phyloP scores from a whole-genome alignment of 768 basidiomycete species.

The Pleurotus giganteus region DNA sequence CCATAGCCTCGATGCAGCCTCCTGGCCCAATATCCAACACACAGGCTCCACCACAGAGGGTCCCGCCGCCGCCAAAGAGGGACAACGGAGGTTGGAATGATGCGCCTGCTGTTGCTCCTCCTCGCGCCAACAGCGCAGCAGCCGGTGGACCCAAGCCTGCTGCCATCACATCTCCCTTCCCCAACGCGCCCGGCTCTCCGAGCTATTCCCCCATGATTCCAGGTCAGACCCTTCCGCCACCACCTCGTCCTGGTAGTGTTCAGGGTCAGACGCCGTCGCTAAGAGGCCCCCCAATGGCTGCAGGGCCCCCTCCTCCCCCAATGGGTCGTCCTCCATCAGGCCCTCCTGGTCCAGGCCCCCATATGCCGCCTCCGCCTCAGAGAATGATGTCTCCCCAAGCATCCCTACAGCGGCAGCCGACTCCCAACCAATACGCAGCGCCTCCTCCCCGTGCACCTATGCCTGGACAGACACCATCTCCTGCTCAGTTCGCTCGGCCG shows the following conservation, averaged over 20 bases:
- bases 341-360: slow-evolving; percentile 19
- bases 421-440: slow-evolving; percentile 48
- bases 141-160: slow-evolving; percentile 51
- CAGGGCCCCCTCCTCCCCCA: slow-evolving; percentile 12
- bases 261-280: slow-evolving; percentile 43
- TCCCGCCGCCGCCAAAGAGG: slow-evolving; percentile 57
- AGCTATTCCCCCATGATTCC: slow-evolving; percentile 36
- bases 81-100: slow-evolving; percentile 93
- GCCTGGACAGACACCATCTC: slow-evolving; percentile 42
- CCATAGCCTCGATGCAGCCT: slow-evolving; percentile 36
- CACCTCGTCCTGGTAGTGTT: slow-evolving; percentile 63
- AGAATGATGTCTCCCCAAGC: slow-evolving; percentile 46
- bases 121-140: slow-evolving; percentile 48
- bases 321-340: slow-evolving; percentile 25
- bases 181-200: slow-evolving; percentile 55
- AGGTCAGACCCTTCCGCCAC: slow-evolving; percentile 55
- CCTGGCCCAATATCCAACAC: slow-evolving; percentile 39
- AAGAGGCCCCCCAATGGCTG: slow-evolving; percentile 24
- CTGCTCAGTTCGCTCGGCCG: slow-evolving; percentile 36
- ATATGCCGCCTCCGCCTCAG: slow-evolving; percentile 31
- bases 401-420: slow-evolving; percentile 39
- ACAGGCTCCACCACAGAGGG: slow-evolving; percentile 21
- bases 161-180: slow-evolving; percentile 89
- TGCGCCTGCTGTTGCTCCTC: slow-evolving; percentile 55
- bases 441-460: slow-evolving; percentile 40